These are phyloP conservation scores for Fusarium subglutinans DNA, from an alignment of 2,329 filamentous ascomycete genomes.

Conservation along the genomic window DNA sequence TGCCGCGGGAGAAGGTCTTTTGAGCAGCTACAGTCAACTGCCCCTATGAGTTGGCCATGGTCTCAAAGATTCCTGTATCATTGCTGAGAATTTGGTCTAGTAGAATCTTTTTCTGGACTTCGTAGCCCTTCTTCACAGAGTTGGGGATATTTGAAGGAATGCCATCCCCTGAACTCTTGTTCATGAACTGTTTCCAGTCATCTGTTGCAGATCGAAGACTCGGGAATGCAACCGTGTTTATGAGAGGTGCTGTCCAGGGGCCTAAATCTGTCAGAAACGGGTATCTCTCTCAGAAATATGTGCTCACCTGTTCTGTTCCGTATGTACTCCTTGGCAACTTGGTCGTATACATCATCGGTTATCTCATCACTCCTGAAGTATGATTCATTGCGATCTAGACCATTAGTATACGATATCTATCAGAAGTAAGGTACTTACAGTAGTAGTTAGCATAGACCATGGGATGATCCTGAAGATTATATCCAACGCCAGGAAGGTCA, in stretches of 20 bases:
- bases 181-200: conserved; percentile 1
- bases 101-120: conserved; percentile 8
- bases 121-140: conserved; percentile 10
- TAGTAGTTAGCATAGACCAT: conserved; percentile 16
- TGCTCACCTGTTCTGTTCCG: conserved; percentile 6
- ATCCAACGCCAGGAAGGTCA: conserved; percentile 11
- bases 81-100: background rate
- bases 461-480: conserved; percentile 25
- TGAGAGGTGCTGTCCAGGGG: conserved; percentile 21
- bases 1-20: conserved; percentile 23
- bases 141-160: background rate
- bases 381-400: conserved; percentile 6
- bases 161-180: background rate
- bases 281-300: background rate
- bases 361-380: conserved; percentile 12
- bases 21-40: conserved; percentile 18
- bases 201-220: background rate
- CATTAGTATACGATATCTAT: background rate
- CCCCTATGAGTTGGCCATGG: conserved; percentile 13
- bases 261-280: background rate
- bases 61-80: conserved; percentile 21
- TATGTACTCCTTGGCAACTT: conserved; percentile 10
- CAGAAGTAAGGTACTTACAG: background rate
- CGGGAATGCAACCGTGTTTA: conserved; percentile 17
- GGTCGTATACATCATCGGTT: conserved; percentile 1